These are phyloP conservation scores for Gaeumannomyces sp. DNA, from an alignment of 2,329 filamentous ascomycete genomes.

Conservation along the genomic window DNA sequence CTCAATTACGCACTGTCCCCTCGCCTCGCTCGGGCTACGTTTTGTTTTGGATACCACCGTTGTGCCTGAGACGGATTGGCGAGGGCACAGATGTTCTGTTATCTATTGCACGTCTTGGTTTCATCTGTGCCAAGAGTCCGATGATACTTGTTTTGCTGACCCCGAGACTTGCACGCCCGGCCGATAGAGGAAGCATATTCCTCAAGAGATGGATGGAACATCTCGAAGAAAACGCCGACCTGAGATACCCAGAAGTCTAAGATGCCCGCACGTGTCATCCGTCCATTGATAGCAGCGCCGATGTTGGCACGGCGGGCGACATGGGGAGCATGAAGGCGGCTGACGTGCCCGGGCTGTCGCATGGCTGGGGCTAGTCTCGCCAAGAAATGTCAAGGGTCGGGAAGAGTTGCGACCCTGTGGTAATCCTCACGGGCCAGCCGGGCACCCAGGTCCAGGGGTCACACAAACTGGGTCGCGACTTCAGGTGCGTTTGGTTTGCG, in stretches of 20 bases:
- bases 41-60: neutral
- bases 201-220: constrained; percentile 87
- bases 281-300: constrained; percentile 18
- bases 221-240: constrained; percentile 81
- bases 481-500: neutral
- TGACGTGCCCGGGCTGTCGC: neutral
- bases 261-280: constrained; percentile 67
- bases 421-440: neutral
- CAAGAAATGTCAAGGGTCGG: constrained; percentile 1
- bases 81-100: constrained; percentile 3
- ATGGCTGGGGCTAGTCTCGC: neutral
- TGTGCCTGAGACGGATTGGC: constrained; percentile 2
- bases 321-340: neutral
- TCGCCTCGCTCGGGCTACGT: neutral
- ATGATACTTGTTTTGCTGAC: constrained; percentile 13
- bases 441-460: neutral
- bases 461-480: neutral
- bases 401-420: neutral
- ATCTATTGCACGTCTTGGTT: constrained; percentile 5
- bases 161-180: constrained; percentile 1
- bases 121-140: neutral
- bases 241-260: constrained; percentile 77
- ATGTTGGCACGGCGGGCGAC: too few relatives aligned
- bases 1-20: constrained; percentile 2
- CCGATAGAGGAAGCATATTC: constrained; percentile 70